These are phyloP conservation scores for Paraurostyla sp. DNA, from an alignment of 73 alveolate species.

Conservation along the genomic window DNA sequence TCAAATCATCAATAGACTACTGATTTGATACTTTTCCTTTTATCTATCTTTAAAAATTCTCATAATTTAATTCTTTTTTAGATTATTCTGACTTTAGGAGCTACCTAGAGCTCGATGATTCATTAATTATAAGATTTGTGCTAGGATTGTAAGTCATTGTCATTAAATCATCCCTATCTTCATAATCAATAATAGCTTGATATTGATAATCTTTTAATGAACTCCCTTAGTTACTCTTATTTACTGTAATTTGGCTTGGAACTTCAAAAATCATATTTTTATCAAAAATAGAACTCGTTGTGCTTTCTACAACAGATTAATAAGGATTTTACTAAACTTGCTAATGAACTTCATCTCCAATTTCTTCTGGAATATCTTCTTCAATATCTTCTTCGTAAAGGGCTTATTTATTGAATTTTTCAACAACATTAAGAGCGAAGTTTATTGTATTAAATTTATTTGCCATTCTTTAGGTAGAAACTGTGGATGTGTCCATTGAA, in stretches of 20 bases:
- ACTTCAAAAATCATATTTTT: slow-evolving; percentile 53
- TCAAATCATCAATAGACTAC: not conserved
- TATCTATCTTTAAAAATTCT: too few relatives aligned
- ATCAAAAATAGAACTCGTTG: slow-evolving; percentile 14
- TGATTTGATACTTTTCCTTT: too few relatives aligned
- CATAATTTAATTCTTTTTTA: too few relatives aligned
- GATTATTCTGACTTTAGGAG: too few relatives aligned
- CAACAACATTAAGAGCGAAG: not conserved
- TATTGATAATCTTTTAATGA: not conserved
- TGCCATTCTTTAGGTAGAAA: not conserved
- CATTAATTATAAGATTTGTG: too few relatives aligned
- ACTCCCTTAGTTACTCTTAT: not conserved
- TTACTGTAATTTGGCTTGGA: not conserved
- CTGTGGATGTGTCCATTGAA: not conserved
- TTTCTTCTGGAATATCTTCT: slow-evolving; percentile 54
- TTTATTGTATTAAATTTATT: slow-evolving; percentile 31
- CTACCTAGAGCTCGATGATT: too few relatives aligned
- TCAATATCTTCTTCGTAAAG: not conserved
- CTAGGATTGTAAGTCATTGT: too few relatives aligned
- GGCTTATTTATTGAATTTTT: not conserved
- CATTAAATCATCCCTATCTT: too few relatives aligned
- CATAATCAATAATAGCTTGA: not conserved
- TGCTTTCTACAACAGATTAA: not conserved
- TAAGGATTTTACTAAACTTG: not conserved
- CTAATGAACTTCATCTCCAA: not conserved